Conservation (phyloP, 257 asterid genomes). For the Catharanthus roseus region DNA sequence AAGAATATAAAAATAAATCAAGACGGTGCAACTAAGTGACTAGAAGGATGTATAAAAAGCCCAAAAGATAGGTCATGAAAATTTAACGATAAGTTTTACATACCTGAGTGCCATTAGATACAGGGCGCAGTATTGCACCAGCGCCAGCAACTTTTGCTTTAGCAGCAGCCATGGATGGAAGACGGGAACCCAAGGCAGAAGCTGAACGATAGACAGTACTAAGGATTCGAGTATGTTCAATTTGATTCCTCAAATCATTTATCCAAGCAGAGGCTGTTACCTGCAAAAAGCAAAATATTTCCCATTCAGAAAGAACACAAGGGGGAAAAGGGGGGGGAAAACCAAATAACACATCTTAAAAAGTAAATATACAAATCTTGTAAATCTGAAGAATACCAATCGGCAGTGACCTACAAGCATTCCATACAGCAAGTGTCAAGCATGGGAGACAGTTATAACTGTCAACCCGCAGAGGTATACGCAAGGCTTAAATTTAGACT, state of each 20-base stretch:
- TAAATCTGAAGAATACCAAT: not conserved
- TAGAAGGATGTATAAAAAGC: not conserved
- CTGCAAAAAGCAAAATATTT: constrained; percentile 32
- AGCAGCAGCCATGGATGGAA: constrained; percentile 92
- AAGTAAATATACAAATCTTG: too few species aligned
- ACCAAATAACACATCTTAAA: not conserved
- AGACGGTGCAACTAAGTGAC: not conserved
- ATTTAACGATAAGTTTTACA: not conserved
- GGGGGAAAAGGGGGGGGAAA: not conserved
- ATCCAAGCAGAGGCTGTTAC: constrained; percentile 99
- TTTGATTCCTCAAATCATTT: constrained; percentile 87
- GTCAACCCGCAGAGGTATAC: not conserved
- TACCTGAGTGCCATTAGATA: constrained; percentile 92
- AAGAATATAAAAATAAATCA: not conserved
- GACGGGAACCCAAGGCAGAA: constrained; percentile 93
- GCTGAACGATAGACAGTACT: constrained; percentile 98
- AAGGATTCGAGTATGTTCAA: constrained; percentile 84
- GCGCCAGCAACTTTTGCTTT: constrained; percentile 97
- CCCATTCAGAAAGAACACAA: not conserved
- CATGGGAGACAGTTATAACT: not conserved
- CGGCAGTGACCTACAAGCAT: not conserved
- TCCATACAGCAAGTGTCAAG: not conserved
- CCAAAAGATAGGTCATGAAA: not conserved
- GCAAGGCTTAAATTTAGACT: too few species aligned
- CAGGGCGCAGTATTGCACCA: constrained; percentile 92